Evolutionary conservation across 164 flowering plant species (phyloP), one percentile per base, ranked within the genome.

Genomic region (Platanus orientalis): DNA sequence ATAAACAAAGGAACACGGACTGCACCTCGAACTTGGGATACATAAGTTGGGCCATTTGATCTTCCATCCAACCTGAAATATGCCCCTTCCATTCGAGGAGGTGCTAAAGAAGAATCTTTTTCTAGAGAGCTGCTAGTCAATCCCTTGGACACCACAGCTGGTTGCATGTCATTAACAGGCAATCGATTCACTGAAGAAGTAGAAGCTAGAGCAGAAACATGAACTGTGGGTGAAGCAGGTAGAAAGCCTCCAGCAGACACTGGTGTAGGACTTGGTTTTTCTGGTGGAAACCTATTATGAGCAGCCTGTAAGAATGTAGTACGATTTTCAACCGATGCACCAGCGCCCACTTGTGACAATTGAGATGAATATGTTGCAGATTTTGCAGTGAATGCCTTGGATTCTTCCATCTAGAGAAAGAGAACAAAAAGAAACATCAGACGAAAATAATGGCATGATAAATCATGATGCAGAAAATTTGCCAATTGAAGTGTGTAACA

Each of bases 381-480:
- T 45, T 75, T 84, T 39, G 79, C 53, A 34, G 80, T 58, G 58
- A 74, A 69, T 58, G 74, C 81, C 68, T 84, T 86, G 54, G 89
- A 70, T 45, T 94, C 96, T 76, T 86, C 96, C 88, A 88, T 84
- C 97, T 91, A 69, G 56, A 58, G 27, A 55, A 42, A 58, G 55
- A 45, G 11, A 19, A 39, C 12, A 58, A 63, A 29, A 19, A 34
- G 26, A 19, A 20, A 49, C 6, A 17, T 32, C 27, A 64, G 19
- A 40, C 30, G 36, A 26, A 54, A 28, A 63, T 54, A 20, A 27
- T 34, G 51, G 47, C 30, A 58, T 26, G 16, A 44, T 21, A 58
- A 25, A 11, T 24, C 24, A 19, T 20, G 19, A 34, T 25, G 13
- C 54, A 51, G 3, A 25, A 21, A 17, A 21, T 21, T 19, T 45